These are phyloP conservation scores for Tylopilus sp. DNA, from an alignment of 1,284 basidiomycete species.

Conservation along the genomic window DNA sequence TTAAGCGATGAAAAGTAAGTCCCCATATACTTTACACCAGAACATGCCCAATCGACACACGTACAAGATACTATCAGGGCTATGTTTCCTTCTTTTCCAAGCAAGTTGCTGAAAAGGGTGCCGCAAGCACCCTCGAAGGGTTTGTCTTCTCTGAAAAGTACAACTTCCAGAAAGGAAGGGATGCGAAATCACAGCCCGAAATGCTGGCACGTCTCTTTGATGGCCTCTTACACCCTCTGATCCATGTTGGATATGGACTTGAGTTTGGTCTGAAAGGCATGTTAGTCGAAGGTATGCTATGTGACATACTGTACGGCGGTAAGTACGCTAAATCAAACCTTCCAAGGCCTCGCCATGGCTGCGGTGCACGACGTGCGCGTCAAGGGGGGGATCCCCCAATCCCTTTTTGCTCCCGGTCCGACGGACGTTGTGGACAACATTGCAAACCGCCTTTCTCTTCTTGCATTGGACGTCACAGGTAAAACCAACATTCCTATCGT, in stretches of 20 bases:
- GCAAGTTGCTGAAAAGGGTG: slow-evolving; percentile 44
- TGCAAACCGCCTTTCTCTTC: slow-evolving; percentile 4
- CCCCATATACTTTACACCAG: neutral
- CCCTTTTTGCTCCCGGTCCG: slow-evolving; percentile 5
- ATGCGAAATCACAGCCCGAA: slow-evolving; percentile 20
- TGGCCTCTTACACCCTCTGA: slow-evolving; percentile 27
- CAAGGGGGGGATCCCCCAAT: slow-evolving; percentile 23
- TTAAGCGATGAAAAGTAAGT: slow-evolving; percentile 43
- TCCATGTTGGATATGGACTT: slow-evolving; percentile 31
- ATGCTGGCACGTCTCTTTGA: slow-evolving; percentile 30
- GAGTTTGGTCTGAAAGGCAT: slow-evolving; percentile 36
- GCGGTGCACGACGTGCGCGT: slow-evolving; percentile 17
- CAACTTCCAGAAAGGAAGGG: slow-evolving; percentile 40
- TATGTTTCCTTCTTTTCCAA: slow-evolving; percentile 59
- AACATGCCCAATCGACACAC: neutral
- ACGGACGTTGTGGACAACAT: neutral
- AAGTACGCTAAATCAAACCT: neutral
- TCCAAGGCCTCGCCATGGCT: slow-evolving; percentile 29
- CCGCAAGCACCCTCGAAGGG: slow-evolving; percentile 47
- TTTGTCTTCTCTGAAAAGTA: slow-evolving; percentile 56
- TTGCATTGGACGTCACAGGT: slow-evolving; percentile 9
- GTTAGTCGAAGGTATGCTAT: slow-evolving; percentile 29
- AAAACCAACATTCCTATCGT: neutral
- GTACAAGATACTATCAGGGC: slow-evolving; percentile 52
- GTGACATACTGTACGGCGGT: neutral